These are phyloP conservation scores for Discostella stelligera DNA, from an alignment of 352 stramenopile species.

Conservation along the genomic window DNA sequence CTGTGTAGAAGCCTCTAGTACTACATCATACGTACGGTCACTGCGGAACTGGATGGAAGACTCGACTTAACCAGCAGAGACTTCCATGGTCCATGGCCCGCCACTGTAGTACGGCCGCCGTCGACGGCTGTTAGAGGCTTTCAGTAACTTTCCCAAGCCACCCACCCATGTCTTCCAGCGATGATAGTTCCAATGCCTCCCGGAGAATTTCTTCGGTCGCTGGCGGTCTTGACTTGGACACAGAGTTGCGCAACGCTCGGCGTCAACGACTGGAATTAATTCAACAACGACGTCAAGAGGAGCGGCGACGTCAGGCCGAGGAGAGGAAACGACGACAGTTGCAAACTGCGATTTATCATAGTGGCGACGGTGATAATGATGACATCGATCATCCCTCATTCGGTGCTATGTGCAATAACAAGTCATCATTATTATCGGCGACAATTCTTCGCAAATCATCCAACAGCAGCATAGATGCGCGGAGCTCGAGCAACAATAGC, in stretches of 20 bases:
- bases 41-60: no score
- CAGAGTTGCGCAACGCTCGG: conserved; percentile 8
- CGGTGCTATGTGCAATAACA: not conserved
- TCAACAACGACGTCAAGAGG: not conserved
- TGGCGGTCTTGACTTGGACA: conserved; percentile 8
- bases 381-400: not conserved
- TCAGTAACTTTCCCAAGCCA: not conserved
- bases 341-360: not conserved
- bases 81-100: no score
- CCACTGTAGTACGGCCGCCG: no score
- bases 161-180: conserved; percentile 5
- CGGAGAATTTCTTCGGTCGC: not conserved
- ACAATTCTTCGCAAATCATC: not conserved
- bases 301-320: conserved; percentile 7
- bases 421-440: not conserved
- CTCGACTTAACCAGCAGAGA: no score
- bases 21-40: no score
- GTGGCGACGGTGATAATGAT: not conserved
- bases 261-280: not conserved
- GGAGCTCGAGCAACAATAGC: not conserved
- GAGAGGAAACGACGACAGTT: conserved; percentile 10
- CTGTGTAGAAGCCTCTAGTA: no score
- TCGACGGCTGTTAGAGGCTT: not conserved
- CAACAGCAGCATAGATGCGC: conserved; percentile 3
- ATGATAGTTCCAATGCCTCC: conserved; percentile 4